These are phyloP conservation scores for Talaromyces adpressus DNA, from an alignment of 495 filamentous ascomycete genomes.

Conservation along the genomic window DNA sequence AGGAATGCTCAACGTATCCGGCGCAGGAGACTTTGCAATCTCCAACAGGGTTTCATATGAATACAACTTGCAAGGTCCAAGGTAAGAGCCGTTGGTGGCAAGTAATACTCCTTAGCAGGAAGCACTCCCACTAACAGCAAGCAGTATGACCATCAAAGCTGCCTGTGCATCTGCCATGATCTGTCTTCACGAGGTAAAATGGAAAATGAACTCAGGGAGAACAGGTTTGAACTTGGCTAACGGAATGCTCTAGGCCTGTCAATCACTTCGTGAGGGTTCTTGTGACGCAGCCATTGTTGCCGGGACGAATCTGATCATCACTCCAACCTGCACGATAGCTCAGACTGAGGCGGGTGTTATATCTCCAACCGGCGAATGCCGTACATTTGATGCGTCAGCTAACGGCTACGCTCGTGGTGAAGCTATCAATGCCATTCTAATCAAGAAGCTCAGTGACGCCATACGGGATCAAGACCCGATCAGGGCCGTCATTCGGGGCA, in stretches of 20 bases:
- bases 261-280: conserved; percentile 26
- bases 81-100: too few species aligned
- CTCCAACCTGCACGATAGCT: conserved; percentile 20
- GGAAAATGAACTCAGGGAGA: too few species aligned
- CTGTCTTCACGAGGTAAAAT: too few species aligned
- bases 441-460: conserved; percentile 26
- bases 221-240: too few species aligned
- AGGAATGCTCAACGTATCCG: conserved; percentile 9
- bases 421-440: conserved; percentile 25
- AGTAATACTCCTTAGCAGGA: too few species aligned
- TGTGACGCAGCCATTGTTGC: conserved; percentile 34
- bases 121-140: too few species aligned
- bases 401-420: conserved; percentile 63
- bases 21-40: conserved; percentile 21
- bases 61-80: too few species aligned
- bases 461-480: conserved; percentile 28
- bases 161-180: too few species aligned
- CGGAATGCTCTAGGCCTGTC: neutral
- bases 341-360: conserved; percentile 24
- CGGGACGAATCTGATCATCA: conserved; percentile 34
- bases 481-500: conserved; percentile 24
- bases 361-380: conserved; percentile 26
- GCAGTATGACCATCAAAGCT: too few species aligned
- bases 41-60: conserved; percentile 26
- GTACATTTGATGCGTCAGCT: conserved; percentile 54